These are phyloP conservation scores for Penicillium bialowiezense DNA, from an alignment of 495 filamentous ascomycete genomes.

Conservation along the genomic window DNA sequence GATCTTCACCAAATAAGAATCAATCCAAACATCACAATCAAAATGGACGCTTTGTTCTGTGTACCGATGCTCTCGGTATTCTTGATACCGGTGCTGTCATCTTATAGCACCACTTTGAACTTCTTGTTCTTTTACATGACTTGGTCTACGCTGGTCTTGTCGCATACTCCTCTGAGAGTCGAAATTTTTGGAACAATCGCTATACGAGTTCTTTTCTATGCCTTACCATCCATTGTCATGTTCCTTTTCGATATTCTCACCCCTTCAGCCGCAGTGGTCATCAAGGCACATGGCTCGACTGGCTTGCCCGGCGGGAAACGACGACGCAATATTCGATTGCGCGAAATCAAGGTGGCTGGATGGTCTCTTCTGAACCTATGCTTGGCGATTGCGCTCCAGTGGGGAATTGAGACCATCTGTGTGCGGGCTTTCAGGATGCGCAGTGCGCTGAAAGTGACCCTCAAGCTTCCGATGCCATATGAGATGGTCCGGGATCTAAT, in stretches of 20 bases:
- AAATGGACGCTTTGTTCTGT: slow-evolving; percentile 63
- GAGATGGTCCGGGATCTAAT: slow-evolving; percentile 52
- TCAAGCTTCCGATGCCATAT: slow-evolving; percentile 61
- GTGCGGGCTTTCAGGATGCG: slow-evolving; percentile 47
- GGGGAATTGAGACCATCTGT: slow-evolving; percentile 52
- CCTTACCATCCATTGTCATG: slow-evolving; percentile 69
- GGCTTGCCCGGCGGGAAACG: slow-evolving; percentile 61
- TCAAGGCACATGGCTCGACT: slow-evolving; percentile 67
- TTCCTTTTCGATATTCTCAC: slow-evolving; percentile 68
- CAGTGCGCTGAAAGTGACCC: slow-evolving; percentile 57
- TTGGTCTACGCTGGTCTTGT: slow-evolving; percentile 80
- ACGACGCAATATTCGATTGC: slow-evolving; percentile 28
- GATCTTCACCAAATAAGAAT: background rate
- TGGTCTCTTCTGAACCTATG: slow-evolving; percentile 66
- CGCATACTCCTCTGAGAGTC: slow-evolving; percentile 70
- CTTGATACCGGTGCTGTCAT: slow-evolving; percentile 51
- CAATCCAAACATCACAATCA: background rate
- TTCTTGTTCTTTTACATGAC: slow-evolving; percentile 86
- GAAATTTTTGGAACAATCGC: slow-evolving; percentile 68
- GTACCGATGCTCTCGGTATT: slow-evolving; percentile 68
- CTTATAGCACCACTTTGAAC: slow-evolving; percentile 78
- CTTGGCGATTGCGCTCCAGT: slow-evolving; percentile 56
- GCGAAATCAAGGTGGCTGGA: slow-evolving; percentile 41
- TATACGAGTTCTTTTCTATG: slow-evolving; percentile 68
- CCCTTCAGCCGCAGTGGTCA: slow-evolving; percentile 59